phyloP scores from a whole-genome alignment of 495 filamentous ascomycete genomes.

The Aeminium ludgeri region DNA sequence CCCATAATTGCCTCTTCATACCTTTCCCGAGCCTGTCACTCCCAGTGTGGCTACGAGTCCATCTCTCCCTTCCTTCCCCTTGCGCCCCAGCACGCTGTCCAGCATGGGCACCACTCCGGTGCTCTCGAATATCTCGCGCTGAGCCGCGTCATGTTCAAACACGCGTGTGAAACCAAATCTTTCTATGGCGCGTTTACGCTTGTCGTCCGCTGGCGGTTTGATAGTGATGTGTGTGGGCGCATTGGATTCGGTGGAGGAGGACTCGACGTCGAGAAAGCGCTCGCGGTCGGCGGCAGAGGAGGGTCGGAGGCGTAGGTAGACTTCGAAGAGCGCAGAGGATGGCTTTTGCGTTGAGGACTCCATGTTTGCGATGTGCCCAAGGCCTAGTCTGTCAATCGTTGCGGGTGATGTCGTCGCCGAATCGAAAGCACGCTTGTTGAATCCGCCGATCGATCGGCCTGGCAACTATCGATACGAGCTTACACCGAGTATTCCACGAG shows the following conservation, averaged over 20 bases:
- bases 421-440: no score
- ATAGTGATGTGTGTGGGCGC: constrained; percentile 68
- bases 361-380: no score
- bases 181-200: constrained; percentile 69
- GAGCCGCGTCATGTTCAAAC: constrained; percentile 69
- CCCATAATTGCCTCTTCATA: constrained; percentile 22
- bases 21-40: constrained; percentile 93
- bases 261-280: constrained; percentile 65
- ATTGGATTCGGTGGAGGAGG: constrained; percentile 24
- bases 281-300: constrained; percentile 35
- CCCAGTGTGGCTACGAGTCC: constrained; percentile 82
- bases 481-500: no score
- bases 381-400: no score
- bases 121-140: constrained; percentile 76
- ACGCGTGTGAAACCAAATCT: constrained; percentile 88
- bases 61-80: constrained; percentile 63
- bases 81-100: constrained; percentile 53
- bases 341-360: constrained; percentile 3
- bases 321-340: constrained; percentile 56
- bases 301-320: constrained; percentile 79
- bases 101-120: constrained; percentile 59
- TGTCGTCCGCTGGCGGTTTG: constrained; percentile 58
- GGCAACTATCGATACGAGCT: no score
- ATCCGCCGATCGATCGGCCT: no score
- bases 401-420: no score